Evolutionary conservation across 345 rosid genomes (phyloP), one percentile per base, ranked within the genome.

Genomic region (Excoecaria agallocha): DNA sequence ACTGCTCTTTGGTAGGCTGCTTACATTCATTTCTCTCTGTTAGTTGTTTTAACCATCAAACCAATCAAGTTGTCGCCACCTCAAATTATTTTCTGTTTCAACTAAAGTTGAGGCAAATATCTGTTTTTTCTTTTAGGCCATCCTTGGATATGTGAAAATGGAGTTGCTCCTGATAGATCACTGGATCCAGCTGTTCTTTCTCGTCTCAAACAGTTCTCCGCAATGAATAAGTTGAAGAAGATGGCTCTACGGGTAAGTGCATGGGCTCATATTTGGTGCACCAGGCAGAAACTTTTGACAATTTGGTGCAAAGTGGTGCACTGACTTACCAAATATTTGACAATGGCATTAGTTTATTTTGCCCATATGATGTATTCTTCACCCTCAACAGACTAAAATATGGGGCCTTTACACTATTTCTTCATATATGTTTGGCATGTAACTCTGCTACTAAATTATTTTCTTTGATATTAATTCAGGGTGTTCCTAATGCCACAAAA

Each of bases 121-220:
- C 12, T 74, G 12, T 66, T 68, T 69, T 66, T 70, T 58, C 48
- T 43, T 43, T 74, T 74, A 95, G 99, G 93, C 80, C 99, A 94
- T 84, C 99, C 99, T 50, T 94, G 98, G 99, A 93, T 94, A 65
- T 90, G 94, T 82, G 91, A 94, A 83, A 93, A 91, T 83, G 99
- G 99, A 82, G 98, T 94, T 82, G 99, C 99, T 69, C 99, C 99
- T 41, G 99, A 94, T 82, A 89, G 87, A 79, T 83, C 97, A 17
- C 82, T 94, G 37, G 97, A 94, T 84, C 87, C 98, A 13, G 98
- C 98, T 65, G 97, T 94, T 66, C 97, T 94, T 78, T 92, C 98
- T 74, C 97, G 98, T 70, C 93, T 94, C 76, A 94, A 92, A 80
- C 92, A 89, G 80, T 94, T 94, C 87, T 94, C 98, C 65, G 98